These are phyloP conservation scores for Dactylonectria estremocensis DNA, from an alignment of 2,329 filamentous ascomycete species.

Conservation along the genomic window DNA sequence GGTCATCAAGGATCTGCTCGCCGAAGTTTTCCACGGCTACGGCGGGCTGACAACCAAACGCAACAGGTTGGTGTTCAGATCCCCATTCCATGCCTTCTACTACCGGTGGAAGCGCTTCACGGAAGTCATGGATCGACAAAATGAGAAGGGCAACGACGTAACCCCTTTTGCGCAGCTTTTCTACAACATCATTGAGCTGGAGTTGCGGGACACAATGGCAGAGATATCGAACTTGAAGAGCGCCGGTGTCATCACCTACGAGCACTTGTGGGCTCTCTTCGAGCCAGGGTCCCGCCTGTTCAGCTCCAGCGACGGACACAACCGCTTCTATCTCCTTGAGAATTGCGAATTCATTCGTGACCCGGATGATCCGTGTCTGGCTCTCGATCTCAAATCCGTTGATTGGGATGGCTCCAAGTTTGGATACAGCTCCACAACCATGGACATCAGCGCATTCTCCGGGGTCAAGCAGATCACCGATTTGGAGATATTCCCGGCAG, in stretches of 20 bases:
- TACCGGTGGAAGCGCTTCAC: slow-evolving; percentile 27
- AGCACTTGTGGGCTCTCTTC: slow-evolving; percentile 21
- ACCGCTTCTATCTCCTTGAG: slow-evolving; percentile 1
- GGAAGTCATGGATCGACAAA: slow-evolving; percentile 20
- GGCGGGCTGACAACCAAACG: slow-evolving; percentile 19
- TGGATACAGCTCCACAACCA: slow-evolving; percentile 11
- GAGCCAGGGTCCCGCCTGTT: slow-evolving; percentile 9
- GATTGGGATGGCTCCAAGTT: slow-evolving; percentile 22
- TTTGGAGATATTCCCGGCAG: slow-evolving; percentile 16
- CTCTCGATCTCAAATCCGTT: slow-evolving; percentile 11
- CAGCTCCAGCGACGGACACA: neutral
- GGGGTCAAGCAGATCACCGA: slow-evolving; percentile 23
- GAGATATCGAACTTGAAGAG: slow-evolving; percentile 17
- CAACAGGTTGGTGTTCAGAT: slow-evolving; percentile 21
- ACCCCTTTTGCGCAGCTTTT: slow-evolving; percentile 26
- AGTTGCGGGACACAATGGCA: slow-evolving; percentile 12
- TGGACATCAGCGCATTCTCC: slow-evolving; percentile 9
- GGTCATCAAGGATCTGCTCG: slow-evolving; percentile 18
- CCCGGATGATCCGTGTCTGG: neutral
- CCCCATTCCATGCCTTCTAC: slow-evolving; percentile 29
- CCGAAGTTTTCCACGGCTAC: slow-evolving; percentile 26
- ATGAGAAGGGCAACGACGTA: slow-evolving; percentile 5
- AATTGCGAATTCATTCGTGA: neutral
- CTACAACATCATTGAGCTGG: slow-evolving; percentile 16
- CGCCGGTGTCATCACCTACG: slow-evolving; percentile 22